Base-by-base conservation (phyloP, 2,329 filamentous ascomycete genomes). In the Penicillium sp. region DNA sequence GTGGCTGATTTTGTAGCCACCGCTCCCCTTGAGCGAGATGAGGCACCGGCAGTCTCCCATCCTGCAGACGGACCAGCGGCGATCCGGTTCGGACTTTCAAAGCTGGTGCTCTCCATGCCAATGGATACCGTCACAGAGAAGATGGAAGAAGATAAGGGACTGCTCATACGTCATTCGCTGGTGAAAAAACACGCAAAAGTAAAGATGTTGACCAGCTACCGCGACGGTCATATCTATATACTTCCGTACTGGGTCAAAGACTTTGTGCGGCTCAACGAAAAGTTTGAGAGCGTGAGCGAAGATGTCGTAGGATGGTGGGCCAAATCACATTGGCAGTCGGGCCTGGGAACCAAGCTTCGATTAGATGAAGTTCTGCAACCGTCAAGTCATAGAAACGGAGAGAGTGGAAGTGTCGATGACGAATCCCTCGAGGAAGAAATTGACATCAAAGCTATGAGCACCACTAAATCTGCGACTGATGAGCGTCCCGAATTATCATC, bases 221-320 rank as follows among this genome's bases (percentile, higher is more conserved):
- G 95, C 47, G 94, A 98, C 75, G 91, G 94, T 0, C 94, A 98
- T 73, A 90, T 98, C 61, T 99, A 99, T 77, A 88, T 99, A 65
- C 91, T 99, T 68, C 95, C 95, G 0, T 88, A 88, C 67, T 98
- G 95, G 94, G 86, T 96, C 8, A 86, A 97, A 71, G 90, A 96
- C 58, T 91, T 97, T 75, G 87, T 96, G 47, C 86, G 87, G 61
- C 83, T 85, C 64, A 96, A 97, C 70, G 90, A 93, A 31, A 88
- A 86, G 11, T 87, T 99, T 65, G 91, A 97, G 70, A 96, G 90
- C 60, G 88, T 99, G 52, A 91, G 91, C 35, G 94, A 98, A 75
- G 94, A 98, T 71, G 88, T 97, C 6, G 83, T 98, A 17, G 93
- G 93, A 7, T 97, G 92, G 91, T 97, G 93, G 93, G 92, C 93